Evolutionary conservation across 805 yeast species (phyloP), one percentile per base, ranked within the genome.

Genomic region (Metschnikowia proteae): DNA sequence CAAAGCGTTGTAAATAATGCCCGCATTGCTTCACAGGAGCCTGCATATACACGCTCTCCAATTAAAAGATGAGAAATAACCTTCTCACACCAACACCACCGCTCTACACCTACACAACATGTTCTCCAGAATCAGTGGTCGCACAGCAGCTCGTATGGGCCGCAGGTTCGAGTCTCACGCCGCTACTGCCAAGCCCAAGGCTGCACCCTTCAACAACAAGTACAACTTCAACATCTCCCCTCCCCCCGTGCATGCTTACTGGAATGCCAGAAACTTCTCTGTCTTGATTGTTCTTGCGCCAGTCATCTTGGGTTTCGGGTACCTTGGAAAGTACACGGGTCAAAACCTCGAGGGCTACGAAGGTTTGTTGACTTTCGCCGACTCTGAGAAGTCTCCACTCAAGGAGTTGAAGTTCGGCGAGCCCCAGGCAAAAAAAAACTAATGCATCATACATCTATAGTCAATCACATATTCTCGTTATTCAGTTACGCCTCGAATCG

Each of bases 241-340:
- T 32, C 78, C 78, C 36, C 76, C 71, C 44, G 72, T 70, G 44
- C 78, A 73, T 55, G 68, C 66, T 52, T 73, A 73, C 63, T 73
- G 78, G 78, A 69, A 65, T 55, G 58, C 60, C 53, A 64, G 70
- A 49, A 71, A 72, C 58, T 61, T 67, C 40, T 58, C 64, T 27
- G 64, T 70, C 31, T 59, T 70, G 43, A 52, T 71, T 40, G 74
- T 72, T 30, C 68, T 70, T 46, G 60, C 70, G 36, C 77, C 77
- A 9, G 38, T 69, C 10, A 68, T 63, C 52, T 53, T 71, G 38
- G 63, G 61, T 26, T 68, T 64, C 7, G 72, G 70, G 9, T 70
- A 67, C 57, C 48, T 64, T 28, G 68, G 68, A 47, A 66, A 65
- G 57, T 60, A 55, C 51, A 48, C 63, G 9, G 70, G 70, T 29